phyloP scores from a whole-genome alignment of 371 early-diverging fungal genomes.

The Rhizomucor miehei region DNA sequence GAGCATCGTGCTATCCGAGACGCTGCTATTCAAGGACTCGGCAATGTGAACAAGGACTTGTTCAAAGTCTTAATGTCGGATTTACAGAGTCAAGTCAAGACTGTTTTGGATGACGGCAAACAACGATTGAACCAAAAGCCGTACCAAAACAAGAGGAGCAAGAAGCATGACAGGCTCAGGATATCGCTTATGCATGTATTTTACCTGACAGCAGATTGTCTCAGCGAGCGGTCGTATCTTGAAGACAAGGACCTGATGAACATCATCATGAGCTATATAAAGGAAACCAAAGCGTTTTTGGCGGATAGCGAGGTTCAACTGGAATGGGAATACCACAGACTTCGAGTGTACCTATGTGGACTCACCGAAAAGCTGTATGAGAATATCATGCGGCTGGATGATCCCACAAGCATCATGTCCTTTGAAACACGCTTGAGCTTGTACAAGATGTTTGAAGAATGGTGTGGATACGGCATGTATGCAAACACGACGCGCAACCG shows the following conservation, averaged over 20 bases:
- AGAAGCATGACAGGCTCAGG: constrained; percentile 69
- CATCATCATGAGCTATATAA: constrained; percentile 66
- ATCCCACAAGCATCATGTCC: constrained; percentile 59
- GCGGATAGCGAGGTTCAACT: constrained; percentile 68
- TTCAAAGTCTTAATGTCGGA: constrained; percentile 71
- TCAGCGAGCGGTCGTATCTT: constrained; percentile 51
- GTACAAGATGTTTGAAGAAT: constrained; percentile 86
- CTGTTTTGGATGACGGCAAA: constrained; percentile 68
- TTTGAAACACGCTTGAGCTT: constrained; percentile 76
- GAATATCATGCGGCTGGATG: constrained; percentile 47
- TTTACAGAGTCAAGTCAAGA: constrained; percentile 59
- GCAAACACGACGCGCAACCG: constrained; percentile 62
- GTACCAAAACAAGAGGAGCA: constrained; percentile 61
- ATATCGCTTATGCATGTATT: constrained; percentile 75
- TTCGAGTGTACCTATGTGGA: constrained; percentile 85
- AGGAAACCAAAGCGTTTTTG: constrained; percentile 72
- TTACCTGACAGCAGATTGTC: constrained; percentile 69
- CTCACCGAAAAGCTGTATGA: constrained; percentile 84
- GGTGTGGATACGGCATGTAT: constrained; percentile 87
- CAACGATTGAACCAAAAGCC: constrained; percentile 56
- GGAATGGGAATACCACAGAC: constrained; percentile 87
- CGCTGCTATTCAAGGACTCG: constrained; percentile 67
- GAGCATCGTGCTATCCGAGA: constrained; percentile 75
- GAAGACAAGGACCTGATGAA: constrained; percentile 64
- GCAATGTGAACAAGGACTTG: constrained; percentile 63